Base-by-base conservation (phyloP, 2,329 filamentous ascomycete species). In the Neofusicoccum sp. region DNA sequence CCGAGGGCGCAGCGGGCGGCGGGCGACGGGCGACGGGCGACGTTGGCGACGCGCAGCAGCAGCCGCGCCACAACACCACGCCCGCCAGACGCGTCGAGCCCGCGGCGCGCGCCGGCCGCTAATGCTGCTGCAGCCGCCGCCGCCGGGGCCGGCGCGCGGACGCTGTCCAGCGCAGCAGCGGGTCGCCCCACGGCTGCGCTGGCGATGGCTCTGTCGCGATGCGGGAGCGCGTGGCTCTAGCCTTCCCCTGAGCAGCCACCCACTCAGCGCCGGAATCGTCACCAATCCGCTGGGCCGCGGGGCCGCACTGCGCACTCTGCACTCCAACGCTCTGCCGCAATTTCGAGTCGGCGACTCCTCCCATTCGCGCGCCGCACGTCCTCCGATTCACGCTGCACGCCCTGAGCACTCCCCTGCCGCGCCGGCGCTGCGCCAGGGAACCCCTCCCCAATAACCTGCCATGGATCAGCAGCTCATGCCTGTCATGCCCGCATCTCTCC, bases 401-500 rank as follows among this genome's bases (percentile, higher is more conserved):
- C 41, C 34, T 45, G 38, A 38, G 38, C 40, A 36, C 34, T 56
- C 51, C 51, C 51, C 51, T 56, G 51, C 38, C 28, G n/a, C 36
- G 51, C 51, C 51, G 38, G 36, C 38, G 51, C 51, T 33, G 36
- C 36, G 36, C 51, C 51, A 43, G 51, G 51, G 38, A 56, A 49
- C n/a, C 49, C 48, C 53, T 36, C 38, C 54, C 54, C 40, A 58
- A 58, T 58, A 45, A 48, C 30, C 54, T 41, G 54, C 24, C 41
- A 48, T 58, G 54, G 54, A 58, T 58, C 54, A 58, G 40, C 54
- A 45, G n/a, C 33, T 40, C 48, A 53, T 54, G 33, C 49, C 36
- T 33, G 45, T 24, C 45, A 49, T 49, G 45, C 30, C 45, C 44
- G 26, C 44, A 31, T n/a, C 36, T 31, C 49, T 28, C 51, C 34